Percentiles rank a stretch among this genome's conserved stretches.
Conservation (phyloP, 352 stramenopile species). For the Phytophthora megakarya region DNA sequence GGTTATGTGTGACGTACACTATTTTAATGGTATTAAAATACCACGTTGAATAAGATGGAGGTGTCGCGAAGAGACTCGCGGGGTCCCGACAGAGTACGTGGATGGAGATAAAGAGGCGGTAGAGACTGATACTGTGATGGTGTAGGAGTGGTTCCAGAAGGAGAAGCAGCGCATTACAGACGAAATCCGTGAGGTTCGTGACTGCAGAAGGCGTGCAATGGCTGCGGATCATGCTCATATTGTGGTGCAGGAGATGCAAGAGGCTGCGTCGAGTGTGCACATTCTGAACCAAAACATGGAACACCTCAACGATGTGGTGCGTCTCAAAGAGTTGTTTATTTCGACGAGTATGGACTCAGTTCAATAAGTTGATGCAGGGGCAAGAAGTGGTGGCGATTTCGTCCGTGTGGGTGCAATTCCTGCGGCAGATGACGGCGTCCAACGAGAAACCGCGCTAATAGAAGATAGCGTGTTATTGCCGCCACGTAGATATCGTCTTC, state of each 20-base stretch:
- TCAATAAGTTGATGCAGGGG: constrained; percentile 39
- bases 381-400: constrained; percentile 79
- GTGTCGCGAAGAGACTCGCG: constrained; percentile 31
- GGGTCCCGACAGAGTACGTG: constrained; percentile 32
- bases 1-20: constrained; percentile 1
- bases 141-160: constrained; percentile 66
- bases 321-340: constrained; percentile 7
- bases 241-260: constrained; percentile 67
- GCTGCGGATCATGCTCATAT: background rate
- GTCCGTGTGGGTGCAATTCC: constrained; percentile 70
- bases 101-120: background rate
- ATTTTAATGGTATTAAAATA: no score
- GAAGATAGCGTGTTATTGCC: background rate
- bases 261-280: constrained; percentile 81
- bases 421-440: constrained; percentile 56
- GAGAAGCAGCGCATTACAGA: constrained; percentile 76
- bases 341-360: background rate
- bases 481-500: constrained; percentile 7
- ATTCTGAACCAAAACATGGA: constrained; percentile 84
- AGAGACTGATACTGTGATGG: constrained; percentile 3
- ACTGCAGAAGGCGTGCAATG: background rate
- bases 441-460: constrained; percentile 50
- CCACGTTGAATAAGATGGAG: constrained; percentile 23
- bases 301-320: constrained; percentile 80
- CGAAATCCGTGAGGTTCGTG: constrained; percentile 66